Percentiles rank a stretch among this genome's conserved stretches.
phyloP scores from a whole-genome alignment of 495 filamentous ascomycete species.

The Schizothecium vesticola region DNA sequence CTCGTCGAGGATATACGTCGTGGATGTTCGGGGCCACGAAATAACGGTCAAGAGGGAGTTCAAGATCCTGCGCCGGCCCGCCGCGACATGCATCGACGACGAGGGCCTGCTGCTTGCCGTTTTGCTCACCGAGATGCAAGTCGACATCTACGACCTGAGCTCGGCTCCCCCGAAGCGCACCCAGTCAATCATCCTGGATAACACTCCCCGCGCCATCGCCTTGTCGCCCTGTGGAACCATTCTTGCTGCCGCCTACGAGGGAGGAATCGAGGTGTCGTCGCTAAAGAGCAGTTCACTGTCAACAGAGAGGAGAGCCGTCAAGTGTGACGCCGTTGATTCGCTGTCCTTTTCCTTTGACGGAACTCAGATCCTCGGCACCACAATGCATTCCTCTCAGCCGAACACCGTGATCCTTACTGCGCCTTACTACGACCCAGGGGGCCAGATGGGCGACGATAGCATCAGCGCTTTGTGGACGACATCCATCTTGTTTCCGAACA shows the following conservation, averaged over 20 bases:
- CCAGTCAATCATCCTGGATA: slow-evolving; percentile 66
- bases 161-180: slow-evolving; percentile 57
- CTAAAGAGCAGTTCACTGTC: slow-evolving; percentile 56
- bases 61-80: slow-evolving; percentile 70
- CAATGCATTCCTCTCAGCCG: slow-evolving; percentile 54
- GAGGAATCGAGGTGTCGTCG: slow-evolving; percentile 80
- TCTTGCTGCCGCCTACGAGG: slow-evolving; percentile 79
- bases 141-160: slow-evolving; percentile 73
- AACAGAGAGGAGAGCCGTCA: slow-evolving; percentile 71
- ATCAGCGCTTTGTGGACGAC: slow-evolving; percentile 82
- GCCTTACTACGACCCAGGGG: slow-evolving; percentile 65
- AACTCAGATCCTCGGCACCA: slow-evolving; percentile 78
- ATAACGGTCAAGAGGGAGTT: slow-evolving; percentile 67
- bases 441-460: slow-evolving; percentile 54
- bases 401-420: slow-evolving; percentile 75
- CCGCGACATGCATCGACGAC: slow-evolving; percentile 73
- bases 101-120: slow-evolving; percentile 74
- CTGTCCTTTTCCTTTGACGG: slow-evolving; percentile 80
- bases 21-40: slow-evolving; percentile 55
- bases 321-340: slow-evolving; percentile 72
- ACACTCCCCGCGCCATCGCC: slow-evolving; percentile 69
- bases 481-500: slow-evolving; percentile 79
- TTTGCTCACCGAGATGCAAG: slow-evolving; percentile 69
- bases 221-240: slow-evolving; percentile 77
- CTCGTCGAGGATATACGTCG: slow-evolving; percentile 80